A percentile compares a stretch with the other conserved stretches of the same genome.
phyloP scores from a whole-genome alignment of 176 grass and related monocot species.

The Hordeum vulgare region MorexV3_pseudomolecules_assembly NC_058523.1:101959583-101960082 shows the following conservation, averaged over 20 bases:
- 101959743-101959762: conserved; percentile 93
- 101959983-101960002: neutral
- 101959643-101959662: conserved; percentile 80
- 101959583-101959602: conserved; percentile 96
- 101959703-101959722: neutral
- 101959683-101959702: conserved; percentile 3
- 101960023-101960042: neutral
- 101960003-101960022: conserved; percentile 7
- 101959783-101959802: conserved; percentile 87
- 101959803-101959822: conserved; percentile 32
- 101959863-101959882: neutral
- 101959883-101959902: neutral
- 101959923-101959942: neutral
- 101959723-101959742: conserved; percentile 87
- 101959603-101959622: conserved; percentile 86
- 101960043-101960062: neutral
- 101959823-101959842: too few relatives aligned
- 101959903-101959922: neutral
- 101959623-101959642: conserved; percentile 83
- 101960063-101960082: neutral
- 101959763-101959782: conserved; percentile 86
- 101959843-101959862: neutral
- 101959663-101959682: conserved; percentile 26
- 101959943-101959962: neutral
- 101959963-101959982: neutral